Percentiles rank a stretch among this genome's conserved stretches.
Evolutionary conservation across 202 grass and related monocot species (phyloP).

Genomic region (Brachypodium distachyon): DNA sequence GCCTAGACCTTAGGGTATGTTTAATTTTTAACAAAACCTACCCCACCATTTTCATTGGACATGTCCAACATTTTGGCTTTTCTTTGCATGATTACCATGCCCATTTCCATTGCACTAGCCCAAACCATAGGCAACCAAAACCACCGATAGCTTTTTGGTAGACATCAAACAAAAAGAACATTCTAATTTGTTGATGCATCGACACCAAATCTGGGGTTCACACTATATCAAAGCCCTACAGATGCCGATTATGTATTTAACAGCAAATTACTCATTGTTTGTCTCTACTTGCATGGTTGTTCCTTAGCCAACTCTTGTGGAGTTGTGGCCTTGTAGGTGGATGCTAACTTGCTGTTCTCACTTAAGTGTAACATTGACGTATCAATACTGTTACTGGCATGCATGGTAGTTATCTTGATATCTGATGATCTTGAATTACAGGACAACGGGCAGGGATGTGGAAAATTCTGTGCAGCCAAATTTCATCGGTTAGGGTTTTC

Average conservation of each 20-base stretch:
- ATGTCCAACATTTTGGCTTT: no score
- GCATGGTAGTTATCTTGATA: background rate
- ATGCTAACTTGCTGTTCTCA: background rate
- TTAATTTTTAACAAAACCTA: no score
- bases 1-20: background rate
- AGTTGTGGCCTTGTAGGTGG: background rate
- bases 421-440: slow-evolving; percentile 25
- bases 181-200: background rate
- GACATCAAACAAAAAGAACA: background rate
- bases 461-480: slow-evolving; percentile 61
- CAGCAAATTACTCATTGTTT: background rate
- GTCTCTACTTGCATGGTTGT: background rate
- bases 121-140: background rate
- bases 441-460: slow-evolving; percentile 71
- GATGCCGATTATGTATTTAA: background rate
- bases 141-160: background rate
- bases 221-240: background rate
- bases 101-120: no score
- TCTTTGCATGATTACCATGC: no score
- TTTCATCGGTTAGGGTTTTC: slow-evolving; percentile 53
- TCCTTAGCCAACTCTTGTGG: background rate
- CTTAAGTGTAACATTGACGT: background rate
- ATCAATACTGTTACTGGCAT: background rate
- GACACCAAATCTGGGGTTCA: background rate
- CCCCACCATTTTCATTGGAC: no score